These are phyloP conservation scores for Anthostomella pinea DNA, from an alignment of 2,329 filamentous ascomycete species.

Conservation along the genomic window DNA sequence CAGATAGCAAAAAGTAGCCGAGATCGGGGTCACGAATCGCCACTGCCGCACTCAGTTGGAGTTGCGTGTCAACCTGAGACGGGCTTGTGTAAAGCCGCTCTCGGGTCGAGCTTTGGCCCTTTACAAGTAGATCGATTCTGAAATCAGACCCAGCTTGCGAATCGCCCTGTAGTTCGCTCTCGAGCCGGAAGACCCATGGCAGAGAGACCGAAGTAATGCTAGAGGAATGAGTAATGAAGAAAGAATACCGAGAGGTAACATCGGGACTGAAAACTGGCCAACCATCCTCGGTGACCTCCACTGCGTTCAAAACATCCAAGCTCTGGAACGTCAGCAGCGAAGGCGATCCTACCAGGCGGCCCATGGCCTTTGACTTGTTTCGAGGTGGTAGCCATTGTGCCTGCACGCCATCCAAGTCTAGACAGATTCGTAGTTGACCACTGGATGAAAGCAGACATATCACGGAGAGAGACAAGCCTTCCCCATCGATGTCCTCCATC, in stretches of 20 bases:
- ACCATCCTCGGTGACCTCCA: constrained; percentile 53
- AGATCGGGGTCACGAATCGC: constrained; percentile 60
- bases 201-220: constrained; percentile 61
- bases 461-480: constrained; percentile 58
- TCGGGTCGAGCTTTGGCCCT: constrained; percentile 53
- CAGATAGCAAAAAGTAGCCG: constrained; percentile 61
- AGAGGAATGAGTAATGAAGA: constrained; percentile 60
- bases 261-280: constrained; percentile 65
- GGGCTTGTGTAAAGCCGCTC: constrained; percentile 57
- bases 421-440: constrained; percentile 58
- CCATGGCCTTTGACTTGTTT: constrained; percentile 44
- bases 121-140: constrained; percentile 57
- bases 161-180: constrained; percentile 56
- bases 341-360: constrained; percentile 41
- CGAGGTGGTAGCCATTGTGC: constrained; percentile 64
- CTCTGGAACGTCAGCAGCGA: constrained; percentile 60
- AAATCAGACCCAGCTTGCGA: constrained; percentile 59
- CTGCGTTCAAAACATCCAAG: constrained; percentile 55
- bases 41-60: constrained; percentile 52
- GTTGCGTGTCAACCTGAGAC: constrained; percentile 39
- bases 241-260: constrained; percentile 59
- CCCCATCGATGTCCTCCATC: constrained; percentile 53
- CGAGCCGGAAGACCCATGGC: constrained; percentile 62
- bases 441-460: constrained; percentile 60
- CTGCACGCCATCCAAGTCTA: constrained; percentile 60